A percentile compares a stretch with the other conserved stretches of the same genome.
These are phyloP conservation scores for Aspergillus terreus DNA, from an alignment of 2,329 filamentous ascomycete genomes.

Conservation along the genomic window DNA sequence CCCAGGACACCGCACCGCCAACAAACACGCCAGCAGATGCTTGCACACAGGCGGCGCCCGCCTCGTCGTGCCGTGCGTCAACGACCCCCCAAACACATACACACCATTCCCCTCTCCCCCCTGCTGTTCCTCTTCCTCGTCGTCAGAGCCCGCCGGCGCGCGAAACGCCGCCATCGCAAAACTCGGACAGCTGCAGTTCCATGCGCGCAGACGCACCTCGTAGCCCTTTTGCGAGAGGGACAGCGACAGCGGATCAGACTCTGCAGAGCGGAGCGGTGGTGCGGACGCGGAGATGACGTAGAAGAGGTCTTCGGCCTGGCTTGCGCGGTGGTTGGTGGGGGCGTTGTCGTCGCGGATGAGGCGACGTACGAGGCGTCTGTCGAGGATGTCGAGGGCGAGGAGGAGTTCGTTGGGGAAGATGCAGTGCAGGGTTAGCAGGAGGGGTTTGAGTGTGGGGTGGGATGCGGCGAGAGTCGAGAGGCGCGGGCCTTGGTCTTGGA, in stretches of 20 bases:
- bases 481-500: background rate
- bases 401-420: constrained; percentile 78
- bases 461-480: background rate
- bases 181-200: constrained; percentile 86
- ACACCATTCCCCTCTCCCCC: constrained; percentile 15
- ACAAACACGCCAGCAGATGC: constrained; percentile 78
- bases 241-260: constrained; percentile 9
- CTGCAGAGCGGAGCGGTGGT: constrained; percentile 22
- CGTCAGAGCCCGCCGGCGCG: constrained; percentile 21
- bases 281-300: constrained; percentile 61
- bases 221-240: constrained; percentile 48
- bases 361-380: constrained; percentile 67
- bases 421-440: constrained; percentile 78
- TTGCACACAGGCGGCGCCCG: constrained; percentile 62
- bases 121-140: constrained; percentile 11
- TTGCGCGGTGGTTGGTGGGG: background rate
- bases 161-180: constrained; percentile 73
- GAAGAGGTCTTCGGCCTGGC: constrained; percentile 44
- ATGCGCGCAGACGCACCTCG: constrained; percentile 68
- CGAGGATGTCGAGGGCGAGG: constrained; percentile 81
- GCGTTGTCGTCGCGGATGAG: constrained; percentile 27
- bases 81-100: constrained; percentile 35
- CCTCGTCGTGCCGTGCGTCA: constrained; percentile 20
- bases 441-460: constrained; percentile 41
- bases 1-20: constrained; percentile 62